phyloP scores from a whole-genome alignment of 176 grass and related monocot species.

The Neostapfia colusana region DNA sequence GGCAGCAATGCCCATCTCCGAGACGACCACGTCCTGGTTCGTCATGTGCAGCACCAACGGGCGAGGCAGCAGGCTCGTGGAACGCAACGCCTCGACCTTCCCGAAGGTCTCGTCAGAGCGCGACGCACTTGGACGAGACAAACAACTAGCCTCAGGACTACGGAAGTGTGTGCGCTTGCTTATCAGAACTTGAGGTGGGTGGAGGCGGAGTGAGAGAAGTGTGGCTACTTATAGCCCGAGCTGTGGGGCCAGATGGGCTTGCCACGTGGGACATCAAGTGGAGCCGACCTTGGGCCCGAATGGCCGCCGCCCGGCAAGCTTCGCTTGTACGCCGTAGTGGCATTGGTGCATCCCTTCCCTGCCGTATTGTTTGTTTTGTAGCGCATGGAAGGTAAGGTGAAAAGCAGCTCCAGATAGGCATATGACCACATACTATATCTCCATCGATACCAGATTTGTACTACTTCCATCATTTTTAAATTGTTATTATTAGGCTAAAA shows the following conservation, averaged over 20 bases:
- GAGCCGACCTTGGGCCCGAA: slow-evolving; percentile 15
- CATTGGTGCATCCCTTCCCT: not conserved
- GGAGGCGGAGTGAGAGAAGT: slow-evolving; percentile 25
- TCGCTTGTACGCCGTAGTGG: not conserved
- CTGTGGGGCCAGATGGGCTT: not conserved
- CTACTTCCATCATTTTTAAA: no score
- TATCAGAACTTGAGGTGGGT: slow-evolving; percentile 16
- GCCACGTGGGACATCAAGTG: slow-evolving; percentile 35
- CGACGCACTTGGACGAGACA: slow-evolving; percentile 9
- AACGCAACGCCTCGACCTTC: not conserved
- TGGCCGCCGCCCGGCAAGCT: no score
- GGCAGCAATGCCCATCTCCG: slow-evolving; percentile 73
- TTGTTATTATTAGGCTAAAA: no score
- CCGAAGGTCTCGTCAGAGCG: slow-evolving; percentile 26
- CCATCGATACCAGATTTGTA: not conserved
- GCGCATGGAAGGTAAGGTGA: not conserved
- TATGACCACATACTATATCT: not conserved
- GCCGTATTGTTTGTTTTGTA: slow-evolving; percentile 26
- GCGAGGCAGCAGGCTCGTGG: not conserved
- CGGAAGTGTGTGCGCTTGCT: slow-evolving; percentile 16
- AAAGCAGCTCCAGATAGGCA: not conserved
- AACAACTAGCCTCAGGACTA: not conserved
- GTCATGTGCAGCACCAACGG: slow-evolving; percentile 40
- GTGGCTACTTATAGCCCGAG: slow-evolving; percentile 51
- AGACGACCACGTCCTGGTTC: slow-evolving; percentile 75